A percentile compares a stretch with the other conserved stretches of the same genome.
phyloP scores from a whole-genome alignment of 2,329 filamentous ascomycete genomes.

The Neurospora sp. region DNA sequence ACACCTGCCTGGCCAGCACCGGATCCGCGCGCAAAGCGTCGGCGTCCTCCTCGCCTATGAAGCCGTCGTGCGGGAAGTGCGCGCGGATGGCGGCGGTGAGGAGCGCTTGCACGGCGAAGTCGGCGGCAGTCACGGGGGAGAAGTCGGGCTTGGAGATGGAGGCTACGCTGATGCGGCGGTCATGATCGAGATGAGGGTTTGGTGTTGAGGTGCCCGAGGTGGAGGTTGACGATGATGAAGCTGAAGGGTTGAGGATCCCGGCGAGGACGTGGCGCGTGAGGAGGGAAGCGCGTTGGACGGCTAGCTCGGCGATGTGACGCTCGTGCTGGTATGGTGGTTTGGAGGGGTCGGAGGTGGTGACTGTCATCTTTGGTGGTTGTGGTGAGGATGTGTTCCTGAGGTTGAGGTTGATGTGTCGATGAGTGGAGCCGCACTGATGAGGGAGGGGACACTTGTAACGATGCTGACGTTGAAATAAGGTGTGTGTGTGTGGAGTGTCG shows the following conservation, averaged over 20 bases:
- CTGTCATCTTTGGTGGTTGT: neutral
- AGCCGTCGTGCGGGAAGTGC: constrained; percentile 40
- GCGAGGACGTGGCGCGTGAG: constrained; percentile 38
- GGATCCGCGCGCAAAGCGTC: constrained; percentile 34
- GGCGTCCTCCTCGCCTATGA: constrained; percentile 49
- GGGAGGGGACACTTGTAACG: neutral
- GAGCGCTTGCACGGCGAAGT: constrained; percentile 50
- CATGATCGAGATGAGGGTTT: constrained; percentile 3
- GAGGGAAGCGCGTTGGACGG: constrained; percentile 61
- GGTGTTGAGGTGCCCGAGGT: neutral
- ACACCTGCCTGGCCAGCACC: constrained; percentile 36
- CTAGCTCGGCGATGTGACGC: constrained; percentile 68
- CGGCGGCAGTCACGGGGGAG: constrained; percentile 45
- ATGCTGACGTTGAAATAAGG: neutral
- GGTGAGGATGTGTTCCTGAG: neutral
- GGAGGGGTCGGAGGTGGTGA: neutral
- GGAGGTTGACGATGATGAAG: neutral
- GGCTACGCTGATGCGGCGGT: constrained; percentile 5
- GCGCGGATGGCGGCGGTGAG: constrained; percentile 40
- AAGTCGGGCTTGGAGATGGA: constrained; percentile 15
- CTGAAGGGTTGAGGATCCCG: neutral
- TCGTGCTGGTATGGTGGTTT: constrained; percentile 54
- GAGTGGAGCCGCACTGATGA: neutral
- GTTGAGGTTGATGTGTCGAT: neutral
- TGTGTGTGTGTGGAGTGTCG: neutral